Evolutionary conservation across 257 asterid species (phyloP).

Genomic region (Verbascum thapsus): DNA sequence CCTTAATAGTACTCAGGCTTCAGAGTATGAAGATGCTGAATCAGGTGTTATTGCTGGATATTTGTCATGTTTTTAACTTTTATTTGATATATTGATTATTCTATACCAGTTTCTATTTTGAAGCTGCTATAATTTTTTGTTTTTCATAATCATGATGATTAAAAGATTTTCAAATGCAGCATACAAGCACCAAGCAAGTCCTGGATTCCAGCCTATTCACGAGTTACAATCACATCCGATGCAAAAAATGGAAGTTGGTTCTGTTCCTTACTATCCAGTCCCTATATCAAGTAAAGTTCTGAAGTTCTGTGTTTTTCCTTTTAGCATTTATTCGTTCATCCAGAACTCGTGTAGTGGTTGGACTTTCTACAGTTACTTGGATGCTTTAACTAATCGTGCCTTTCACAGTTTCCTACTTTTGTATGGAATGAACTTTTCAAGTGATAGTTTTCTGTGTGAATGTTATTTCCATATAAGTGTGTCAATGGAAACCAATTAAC

Average conservation of each 20-base stretch:
- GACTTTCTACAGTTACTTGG: constrained; percentile 17
- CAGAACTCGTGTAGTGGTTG: constrained; percentile 11
- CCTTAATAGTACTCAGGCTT: constrained; percentile 63
- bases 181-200: constrained; percentile 61
- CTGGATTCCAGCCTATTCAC: constrained; percentile 51
- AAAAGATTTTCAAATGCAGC: constrained; percentile 49
- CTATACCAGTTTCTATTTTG: constrained; percentile 6
- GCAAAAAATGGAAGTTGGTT: constrained; percentile 39
- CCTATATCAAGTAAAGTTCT: constrained; percentile 45
- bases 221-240: constrained; percentile 43
- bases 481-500: constrained; percentile 9
- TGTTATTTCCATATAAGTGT: constrained; percentile 9
- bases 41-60: constrained; percentile 64
- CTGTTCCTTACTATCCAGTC: constrained; percentile 42
- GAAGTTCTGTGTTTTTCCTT: constrained; percentile 5
- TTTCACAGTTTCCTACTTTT: neutral
- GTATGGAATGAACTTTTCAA: neutral
- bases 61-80: constrained; percentile 11
- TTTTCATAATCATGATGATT: constrained; percentile 28
- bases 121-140: constrained; percentile 22
- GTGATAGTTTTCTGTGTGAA: constrained; percentile 7
- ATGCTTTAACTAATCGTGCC: constrained; percentile 2
- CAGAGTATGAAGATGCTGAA: constrained; percentile 90
- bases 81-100: constrained; percentile 8
- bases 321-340: constrained; percentile 10